Percentiles rank a stretch among this genome's conserved stretches.
Conservation (phyloP, 2,329 filamentous ascomycete genomes). For the Gaeumannomyces tritici region DNA sequence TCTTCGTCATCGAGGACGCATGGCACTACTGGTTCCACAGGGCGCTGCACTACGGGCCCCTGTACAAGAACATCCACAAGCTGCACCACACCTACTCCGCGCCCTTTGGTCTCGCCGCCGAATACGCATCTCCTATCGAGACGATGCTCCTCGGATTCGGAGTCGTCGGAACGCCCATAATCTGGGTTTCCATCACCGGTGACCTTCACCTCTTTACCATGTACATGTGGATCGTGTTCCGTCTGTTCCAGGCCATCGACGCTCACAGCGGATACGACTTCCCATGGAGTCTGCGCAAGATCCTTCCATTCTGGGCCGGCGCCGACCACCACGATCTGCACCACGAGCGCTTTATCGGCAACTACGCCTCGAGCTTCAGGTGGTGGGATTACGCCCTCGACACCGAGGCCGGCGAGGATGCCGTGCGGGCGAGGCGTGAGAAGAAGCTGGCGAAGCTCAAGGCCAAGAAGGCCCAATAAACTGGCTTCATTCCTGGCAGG, state of each 20-base stretch:
- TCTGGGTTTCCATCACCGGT: constrained; percentile 74
- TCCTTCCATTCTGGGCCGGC: constrained; percentile 91
- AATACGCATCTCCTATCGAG: constrained; percentile 96
- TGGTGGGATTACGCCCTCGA: constrained; percentile 97
- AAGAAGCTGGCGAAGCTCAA: constrained; percentile 58
- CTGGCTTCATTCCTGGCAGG: background rate
- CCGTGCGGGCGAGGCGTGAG: constrained; percentile 74
- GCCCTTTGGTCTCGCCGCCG: constrained; percentile 89
- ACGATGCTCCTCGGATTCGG: constrained; percentile 90
- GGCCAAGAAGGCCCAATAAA: constrained; percentile 59
- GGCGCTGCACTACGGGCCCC: constrained; percentile 81
- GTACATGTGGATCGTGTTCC: constrained; percentile 91
- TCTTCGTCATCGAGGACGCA: constrained; percentile 91
- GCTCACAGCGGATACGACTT: constrained; percentile 98
- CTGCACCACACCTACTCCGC: constrained; percentile 98
- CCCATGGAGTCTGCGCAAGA: constrained; percentile 91
- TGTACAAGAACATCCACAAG: constrained; percentile 97
- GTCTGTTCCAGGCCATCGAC: constrained; percentile 95
- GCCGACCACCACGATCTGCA: constrained; percentile 94
- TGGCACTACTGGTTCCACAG: constrained; percentile 99
- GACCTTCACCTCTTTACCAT: constrained; percentile 94
- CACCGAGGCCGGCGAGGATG: constrained; percentile 86
- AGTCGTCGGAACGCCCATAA: constrained; percentile 69
- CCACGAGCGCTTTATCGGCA: constrained; percentile 97
- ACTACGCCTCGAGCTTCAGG: constrained; percentile 95